Evolutionary conservation across 805 yeast genomes (phyloP).

Genomic region (Candida sonorensis): DNA sequence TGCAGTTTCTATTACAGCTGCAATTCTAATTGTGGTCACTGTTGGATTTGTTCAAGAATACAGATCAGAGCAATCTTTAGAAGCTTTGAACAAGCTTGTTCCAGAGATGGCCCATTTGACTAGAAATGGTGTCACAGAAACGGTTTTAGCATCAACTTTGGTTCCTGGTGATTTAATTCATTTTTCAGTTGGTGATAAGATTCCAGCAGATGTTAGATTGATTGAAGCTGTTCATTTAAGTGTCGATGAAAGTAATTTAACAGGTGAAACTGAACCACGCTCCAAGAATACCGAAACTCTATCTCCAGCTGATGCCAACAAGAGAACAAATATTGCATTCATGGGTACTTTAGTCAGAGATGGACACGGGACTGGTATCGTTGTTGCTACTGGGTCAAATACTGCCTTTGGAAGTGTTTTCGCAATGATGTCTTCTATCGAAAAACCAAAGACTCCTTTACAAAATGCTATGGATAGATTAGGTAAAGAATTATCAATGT

Average conservation of each 20-base stretch:
- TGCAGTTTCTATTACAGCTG: conserved; percentile 88
- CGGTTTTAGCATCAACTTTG: conserved; percentile 77
- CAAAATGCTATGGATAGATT: conserved; percentile 93
- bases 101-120: conserved; percentile 96
- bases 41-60: conserved; percentile 98
- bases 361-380: conserved; percentile 93
- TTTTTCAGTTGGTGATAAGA: conserved; percentile 87
- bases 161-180: conserved; percentile 96
- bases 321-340: conserved; percentile 74
- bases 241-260: conserved; percentile 89
- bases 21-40: conserved; percentile 86
- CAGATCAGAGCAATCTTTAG: conserved; percentile 88
- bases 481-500: conserved; percentile 82
- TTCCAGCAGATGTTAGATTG: conserved; percentile 91
- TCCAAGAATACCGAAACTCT: conserved; percentile 42
- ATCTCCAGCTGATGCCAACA: conserved; percentile 34
- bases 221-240: conserved; percentile 70
- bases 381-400: conserved; percentile 79
- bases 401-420: conserved; percentile 95
- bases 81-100: conserved; percentile 85
- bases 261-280: conserved; percentile 93
- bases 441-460: conserved; percentile 96
- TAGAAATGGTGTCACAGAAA: conserved; percentile 69
- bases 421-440: conserved; percentile 91
- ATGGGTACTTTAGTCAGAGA: conserved; percentile 98